These are phyloP conservation scores for Porcisia hertigi DNA, from an alignment of 208 protist species.

Conservation along the genomic window DNA sequence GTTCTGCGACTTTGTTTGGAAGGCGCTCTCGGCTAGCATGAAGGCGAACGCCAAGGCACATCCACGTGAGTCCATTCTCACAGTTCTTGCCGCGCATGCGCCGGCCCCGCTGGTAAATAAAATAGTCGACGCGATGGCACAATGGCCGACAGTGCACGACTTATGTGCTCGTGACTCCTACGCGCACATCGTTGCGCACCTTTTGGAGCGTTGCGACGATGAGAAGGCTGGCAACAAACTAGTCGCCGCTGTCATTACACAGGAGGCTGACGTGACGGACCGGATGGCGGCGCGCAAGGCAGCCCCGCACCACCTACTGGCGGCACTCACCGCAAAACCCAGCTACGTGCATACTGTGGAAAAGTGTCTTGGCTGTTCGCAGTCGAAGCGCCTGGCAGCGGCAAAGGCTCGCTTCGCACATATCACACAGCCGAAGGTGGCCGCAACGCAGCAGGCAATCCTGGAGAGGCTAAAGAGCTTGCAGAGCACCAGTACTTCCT, in stretches of 20 bases:
- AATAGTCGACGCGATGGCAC: slow-evolving; percentile 35
- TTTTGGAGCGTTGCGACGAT: slow-evolving; percentile 45
- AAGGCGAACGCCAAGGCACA: slow-evolving; percentile 21
- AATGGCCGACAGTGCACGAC: slow-evolving; percentile 55
- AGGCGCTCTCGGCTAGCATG: slow-evolving; percentile 21
- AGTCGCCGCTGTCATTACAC: slow-evolving; percentile 38
- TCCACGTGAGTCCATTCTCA: slow-evolving; percentile 46
- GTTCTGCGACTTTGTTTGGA: slow-evolving; percentile 45
- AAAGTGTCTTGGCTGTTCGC: slow-evolving; percentile 42
- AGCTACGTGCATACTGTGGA: slow-evolving; percentile 44
- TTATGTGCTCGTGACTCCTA: slow-evolving; percentile 45
- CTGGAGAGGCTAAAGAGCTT: slow-evolving; percentile 61
- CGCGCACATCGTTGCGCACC: slow-evolving; percentile 44
- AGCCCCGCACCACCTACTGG: slow-evolving; percentile 59
- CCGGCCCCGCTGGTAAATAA: slow-evolving; percentile 31
- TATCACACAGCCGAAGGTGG: slow-evolving; percentile 54
- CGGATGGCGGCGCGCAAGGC: slow-evolving; percentile 52
- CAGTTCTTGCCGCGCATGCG: slow-evolving; percentile 44
- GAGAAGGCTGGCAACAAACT: slow-evolving; percentile 37
- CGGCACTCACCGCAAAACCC: slow-evolving; percentile 43
- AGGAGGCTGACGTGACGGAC: slow-evolving; percentile 50
- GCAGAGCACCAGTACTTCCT: background rate
- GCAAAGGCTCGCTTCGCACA: slow-evolving; percentile 68
- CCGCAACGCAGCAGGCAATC: slow-evolving; percentile 63
- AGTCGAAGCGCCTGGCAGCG: slow-evolving; percentile 49